Evolutionary conservation across 1,284 basidiomycete genomes (phyloP).

Genomic region (Fistulina hepatica): DNA sequence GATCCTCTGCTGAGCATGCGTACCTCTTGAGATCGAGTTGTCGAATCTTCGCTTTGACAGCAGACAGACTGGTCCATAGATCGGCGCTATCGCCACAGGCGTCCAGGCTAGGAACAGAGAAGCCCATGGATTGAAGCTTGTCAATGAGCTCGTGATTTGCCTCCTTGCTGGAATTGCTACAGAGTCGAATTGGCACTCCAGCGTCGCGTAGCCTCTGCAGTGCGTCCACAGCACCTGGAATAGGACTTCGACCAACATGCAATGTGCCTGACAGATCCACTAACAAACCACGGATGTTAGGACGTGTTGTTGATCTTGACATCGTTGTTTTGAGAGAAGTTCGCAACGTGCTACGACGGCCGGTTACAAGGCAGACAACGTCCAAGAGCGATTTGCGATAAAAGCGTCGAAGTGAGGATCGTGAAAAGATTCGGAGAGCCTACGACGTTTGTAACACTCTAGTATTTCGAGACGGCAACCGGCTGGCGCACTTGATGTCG

Average conservation of each 20-base stretch:
- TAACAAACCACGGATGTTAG: slow-evolving; percentile 39
- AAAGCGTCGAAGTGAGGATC: no score
- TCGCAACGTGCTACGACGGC: no score
- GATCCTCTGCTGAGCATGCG: slow-evolving; percentile 13
- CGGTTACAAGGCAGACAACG: no score
- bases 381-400: no score
- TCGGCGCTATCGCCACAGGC: slow-evolving; percentile 20
- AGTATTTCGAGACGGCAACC: no score
- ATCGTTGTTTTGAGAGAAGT: no score
- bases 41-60: slow-evolving; percentile 38
- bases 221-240: slow-evolving; percentile 39
- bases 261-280: slow-evolving; percentile 65
- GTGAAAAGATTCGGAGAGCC: no score
- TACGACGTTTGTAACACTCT: no score
- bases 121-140: slow-evolving; percentile 38
- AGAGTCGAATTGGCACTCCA: slow-evolving; percentile 47
- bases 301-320: no score
- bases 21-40: slow-evolving; percentile 33
- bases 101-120: slow-evolving; percentile 27
- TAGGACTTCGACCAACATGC: slow-evolving; percentile 43
- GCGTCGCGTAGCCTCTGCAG: slow-evolving; percentile 35
- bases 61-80: slow-evolving; percentile 54
- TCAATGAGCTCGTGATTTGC: slow-evolving; percentile 33
- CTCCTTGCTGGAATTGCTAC: slow-evolving; percentile 52
- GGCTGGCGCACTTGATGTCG: no score